Evolutionary conservation across 331 rosid species (phyloP).

Genomic region (Acacia concinna): DNA sequence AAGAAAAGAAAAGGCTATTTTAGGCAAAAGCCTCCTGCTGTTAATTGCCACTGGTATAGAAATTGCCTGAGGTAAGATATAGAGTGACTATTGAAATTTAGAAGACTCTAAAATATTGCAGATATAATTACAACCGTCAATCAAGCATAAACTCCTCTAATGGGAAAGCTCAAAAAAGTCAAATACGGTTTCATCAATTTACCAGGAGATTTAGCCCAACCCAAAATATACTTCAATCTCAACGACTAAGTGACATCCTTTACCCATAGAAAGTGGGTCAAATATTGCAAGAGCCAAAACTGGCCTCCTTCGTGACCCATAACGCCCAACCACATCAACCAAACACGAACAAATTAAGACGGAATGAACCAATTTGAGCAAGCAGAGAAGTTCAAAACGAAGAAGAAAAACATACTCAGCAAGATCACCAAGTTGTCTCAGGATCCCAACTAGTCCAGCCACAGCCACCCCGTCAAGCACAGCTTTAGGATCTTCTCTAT

Average conservation of each 20-base stretch:
- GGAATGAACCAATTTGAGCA: slow-evolving; percentile 16
- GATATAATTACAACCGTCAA: slow-evolving; percentile 9
- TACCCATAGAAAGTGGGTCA: slow-evolving; percentile 6
- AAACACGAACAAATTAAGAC: not conserved
- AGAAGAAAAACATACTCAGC: slow-evolving; percentile 70
- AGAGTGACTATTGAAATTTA: slow-evolving; percentile 15
- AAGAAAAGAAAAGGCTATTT: not conserved
- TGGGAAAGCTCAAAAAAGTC: slow-evolving; percentile 39
- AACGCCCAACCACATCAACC: slow-evolving; percentile 31
- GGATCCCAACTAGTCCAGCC: slow-evolving; percentile 97
- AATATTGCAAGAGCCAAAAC: slow-evolving; percentile 17
- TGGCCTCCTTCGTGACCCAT: slow-evolving; percentile 10
- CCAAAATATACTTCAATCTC: slow-evolving; percentile 22
- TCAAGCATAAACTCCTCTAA: slow-evolving; percentile 28
- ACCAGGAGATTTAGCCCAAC: slow-evolving; percentile 32
- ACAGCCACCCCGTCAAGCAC: slow-evolving; percentile 89
- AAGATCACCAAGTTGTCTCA: slow-evolving; percentile 96
- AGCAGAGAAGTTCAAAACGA: not conserved
- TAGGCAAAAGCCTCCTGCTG: slow-evolving; percentile 14
- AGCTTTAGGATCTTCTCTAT: slow-evolving; percentile 88
- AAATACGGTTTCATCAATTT: slow-evolving; percentile 20
- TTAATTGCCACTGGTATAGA: not conserved
- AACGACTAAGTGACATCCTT: slow-evolving; percentile 17
- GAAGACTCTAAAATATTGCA: slow-evolving; percentile 22
- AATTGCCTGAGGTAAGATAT: slow-evolving; percentile 3